Evolutionary conservation across 345 rosid species (phyloP), one percentile per base, ranked within the genome.

Genomic region (Lepidium aucheri): DNA sequence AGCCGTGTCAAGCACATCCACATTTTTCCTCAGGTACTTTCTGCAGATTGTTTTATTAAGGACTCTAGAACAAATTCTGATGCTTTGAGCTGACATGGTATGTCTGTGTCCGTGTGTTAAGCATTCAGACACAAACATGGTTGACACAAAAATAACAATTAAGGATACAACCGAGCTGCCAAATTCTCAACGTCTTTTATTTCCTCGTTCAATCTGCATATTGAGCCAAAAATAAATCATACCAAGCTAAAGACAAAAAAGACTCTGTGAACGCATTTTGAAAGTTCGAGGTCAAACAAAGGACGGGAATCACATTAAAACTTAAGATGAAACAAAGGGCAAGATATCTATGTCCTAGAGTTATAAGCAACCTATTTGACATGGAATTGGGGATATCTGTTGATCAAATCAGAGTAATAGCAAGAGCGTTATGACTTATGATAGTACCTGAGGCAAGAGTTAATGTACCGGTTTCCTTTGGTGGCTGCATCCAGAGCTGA

Each of bases 401-500:
- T 28, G 59, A 39, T 46, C 45, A 55, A 14, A 15, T 38, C 18
- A 17, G 50, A 46, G 40, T 60, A 22, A 6, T 14, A 15, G 26
- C 20, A 3, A 28, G 32, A 60, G 7, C 36, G 8, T 53, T 17
- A 30, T 4, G n/a, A n/a, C n/a, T n/a, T n/a, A n/a, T n/a, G n/a
- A 57, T 53, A 10, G 14, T 80, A 93, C 98, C 95, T 88, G 61
- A 93, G 89, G 77, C 96, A 88, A 18, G 97, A 93, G 74, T 93
- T 88, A 80, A 90, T 86, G 76, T 83, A 93, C 13, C 88, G 87
- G 34, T 90, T 93, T 28, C 98, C 98, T 77, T 88, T 88, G 1
- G 92, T 88, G 17, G 97, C 87, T 33, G 90, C 96, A 79, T 90
- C 96, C 17, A 93, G 83, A 35, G 91, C 97, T 90, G 74, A 67